These are phyloP conservation scores for Clarireedia hainanense DNA, from an alignment of 2,329 filamentous ascomycete species.

Conservation along the genomic window DNA sequence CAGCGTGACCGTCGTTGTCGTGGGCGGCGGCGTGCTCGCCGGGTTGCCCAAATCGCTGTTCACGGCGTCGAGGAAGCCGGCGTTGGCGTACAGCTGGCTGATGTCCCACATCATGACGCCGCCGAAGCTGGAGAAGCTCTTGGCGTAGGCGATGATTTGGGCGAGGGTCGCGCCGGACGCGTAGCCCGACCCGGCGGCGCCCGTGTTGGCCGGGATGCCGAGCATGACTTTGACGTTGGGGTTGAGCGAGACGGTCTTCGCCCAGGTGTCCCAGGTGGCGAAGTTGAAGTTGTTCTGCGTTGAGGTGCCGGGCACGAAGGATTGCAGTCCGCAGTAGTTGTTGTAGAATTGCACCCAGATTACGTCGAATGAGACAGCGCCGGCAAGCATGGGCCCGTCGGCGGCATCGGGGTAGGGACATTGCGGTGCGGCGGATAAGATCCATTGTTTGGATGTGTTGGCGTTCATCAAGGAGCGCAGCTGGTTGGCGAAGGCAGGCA, in stretches of 20 bases:
- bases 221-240: constrained; percentile 52
- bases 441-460: constrained; percentile 44
- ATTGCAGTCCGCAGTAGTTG: constrained; percentile 49
- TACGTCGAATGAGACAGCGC: constrained; percentile 37
- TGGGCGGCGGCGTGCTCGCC: constrained; percentile 10
- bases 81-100: constrained; percentile 51
- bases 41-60: constrained; percentile 9
- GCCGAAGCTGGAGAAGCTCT: constrained; percentile 51
- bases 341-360: constrained; percentile 39
- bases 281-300: constrained; percentile 53
- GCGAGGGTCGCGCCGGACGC: constrained; percentile 38
- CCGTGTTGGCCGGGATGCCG: constrained; percentile 44
- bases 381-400: constrained; percentile 48
- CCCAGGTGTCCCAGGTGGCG: constrained; percentile 58
- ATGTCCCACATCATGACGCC: constrained; percentile 66
- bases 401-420: constrained; percentile 58
- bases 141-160: constrained; percentile 44
- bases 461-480: constrained; percentile 49
- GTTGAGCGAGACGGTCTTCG: constrained; percentile 48
- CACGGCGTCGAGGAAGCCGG: constrained; percentile 39
- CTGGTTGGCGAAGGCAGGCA: constrained; percentile 50
- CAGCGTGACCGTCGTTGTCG: constrained; percentile 14
- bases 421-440: constrained; percentile 59
- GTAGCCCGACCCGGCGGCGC: constrained; percentile 49
- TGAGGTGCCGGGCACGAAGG: constrained; percentile 37